These are phyloP conservation scores for Coprinopsis marcescibilis DNA, from an alignment of 768 basidiomycete species.

Conservation along the genomic window DNA sequence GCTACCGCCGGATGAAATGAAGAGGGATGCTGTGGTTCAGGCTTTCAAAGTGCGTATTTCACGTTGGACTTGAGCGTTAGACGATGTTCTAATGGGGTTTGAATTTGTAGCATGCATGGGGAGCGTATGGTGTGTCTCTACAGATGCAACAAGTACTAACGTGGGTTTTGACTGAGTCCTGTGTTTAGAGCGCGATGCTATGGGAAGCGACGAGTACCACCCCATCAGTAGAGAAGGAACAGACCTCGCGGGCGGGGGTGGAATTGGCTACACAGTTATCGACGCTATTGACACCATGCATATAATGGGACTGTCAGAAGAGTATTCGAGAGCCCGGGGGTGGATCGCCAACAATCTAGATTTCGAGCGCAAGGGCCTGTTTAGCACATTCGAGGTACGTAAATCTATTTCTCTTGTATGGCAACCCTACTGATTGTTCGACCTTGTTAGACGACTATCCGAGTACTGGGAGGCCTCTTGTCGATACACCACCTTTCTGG, in stretches of 20 bases:
- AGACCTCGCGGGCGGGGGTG: conserved; percentile 67
- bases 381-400: conserved; percentile 86
- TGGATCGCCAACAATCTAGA: conserved; percentile 70
- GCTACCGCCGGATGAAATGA: conserved; percentile 45
- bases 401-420: conserved; percentile 5
- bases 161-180: background rate
- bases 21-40: conserved; percentile 62
- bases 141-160: background rate
- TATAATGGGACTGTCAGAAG: conserved; percentile 77
- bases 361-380: conserved; percentile 77
- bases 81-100: background rate
- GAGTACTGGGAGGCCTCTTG: conserved; percentile 85
- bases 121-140: conserved; percentile 63
- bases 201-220: conserved; percentile 91
- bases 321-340: conserved; percentile 70
- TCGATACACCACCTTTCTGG: conserved; percentile 81
- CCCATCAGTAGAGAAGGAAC: conserved; percentile 70
- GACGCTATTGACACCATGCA: conserved; percentile 89
- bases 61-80: background rate
- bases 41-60: conserved; percentile 66
- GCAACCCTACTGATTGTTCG: background rate
- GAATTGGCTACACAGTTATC: conserved; percentile 86
- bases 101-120: conserved; percentile 70
- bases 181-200: conserved; percentile 74
- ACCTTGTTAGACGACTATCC: conserved; percentile 73